phyloP scores from a whole-genome alignment of 2,329 filamentous ascomycete species.

The Didymella pinodella region DNA sequence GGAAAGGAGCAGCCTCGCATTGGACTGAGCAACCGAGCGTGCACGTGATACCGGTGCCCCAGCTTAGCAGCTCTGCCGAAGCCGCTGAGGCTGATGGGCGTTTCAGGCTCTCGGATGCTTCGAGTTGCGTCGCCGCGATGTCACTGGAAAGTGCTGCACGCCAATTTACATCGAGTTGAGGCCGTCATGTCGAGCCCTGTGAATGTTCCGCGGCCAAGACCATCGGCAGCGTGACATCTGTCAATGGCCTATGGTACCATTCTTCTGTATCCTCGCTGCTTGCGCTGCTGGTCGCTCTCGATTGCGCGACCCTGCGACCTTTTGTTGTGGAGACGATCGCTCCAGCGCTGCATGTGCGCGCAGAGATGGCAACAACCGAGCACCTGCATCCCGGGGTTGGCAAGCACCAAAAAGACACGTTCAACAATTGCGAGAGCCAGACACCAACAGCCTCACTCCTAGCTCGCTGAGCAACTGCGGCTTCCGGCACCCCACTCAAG shows the following conservation, averaged over 20 bases:
- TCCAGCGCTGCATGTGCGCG: conserved; percentile 15
- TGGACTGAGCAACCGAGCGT: neutral
- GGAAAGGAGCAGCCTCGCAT: conserved; percentile 1
- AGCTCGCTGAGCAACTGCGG: neutral
- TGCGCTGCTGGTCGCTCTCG: conserved; percentile 9
- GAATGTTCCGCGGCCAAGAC: conserved; percentile 13
- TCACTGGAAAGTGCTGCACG: neutral
- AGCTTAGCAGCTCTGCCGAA: neutral
- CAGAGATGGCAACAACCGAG: conserved; percentile 23
- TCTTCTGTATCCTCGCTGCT: neutral
- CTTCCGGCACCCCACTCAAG: conserved; percentile 6
- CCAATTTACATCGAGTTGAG: neutral
- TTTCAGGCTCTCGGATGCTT: conserved; percentile 13
- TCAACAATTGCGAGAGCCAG: conserved; percentile 12
- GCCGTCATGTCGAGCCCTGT: conserved; percentile 1
- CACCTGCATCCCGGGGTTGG: conserved; percentile 16
- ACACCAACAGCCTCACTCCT: conserved; percentile 8
- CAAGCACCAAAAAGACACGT: conserved; percentile 19
- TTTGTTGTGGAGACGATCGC: conserved; percentile 19
- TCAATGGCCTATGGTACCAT: conserved; percentile 5
- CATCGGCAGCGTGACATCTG: conserved; percentile 15
- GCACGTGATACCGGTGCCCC: conserved; percentile 9
- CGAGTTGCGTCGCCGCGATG: neutral
- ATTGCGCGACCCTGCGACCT: conserved; percentile 6
- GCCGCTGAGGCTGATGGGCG: conserved; percentile 2